phyloP scores from a whole-genome alignment of 495 filamentous ascomycete species.

The Penicillium maclennaniae region DNA sequence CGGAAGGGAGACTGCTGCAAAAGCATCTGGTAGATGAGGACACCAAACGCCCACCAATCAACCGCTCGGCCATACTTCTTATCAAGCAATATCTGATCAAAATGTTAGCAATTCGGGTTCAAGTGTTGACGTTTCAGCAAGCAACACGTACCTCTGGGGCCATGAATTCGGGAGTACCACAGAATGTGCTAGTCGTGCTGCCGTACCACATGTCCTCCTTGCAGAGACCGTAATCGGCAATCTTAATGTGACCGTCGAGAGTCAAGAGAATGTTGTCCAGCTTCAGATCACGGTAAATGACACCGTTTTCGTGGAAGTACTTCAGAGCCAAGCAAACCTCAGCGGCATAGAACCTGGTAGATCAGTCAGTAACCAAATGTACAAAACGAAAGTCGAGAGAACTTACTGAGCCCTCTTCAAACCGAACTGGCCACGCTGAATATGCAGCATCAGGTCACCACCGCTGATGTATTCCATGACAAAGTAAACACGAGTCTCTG shows the following conservation, averaged over 20 bases:
- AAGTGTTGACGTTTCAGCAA: neutral
- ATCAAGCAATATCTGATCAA: slow-evolving; percentile 83
- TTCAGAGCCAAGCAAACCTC: slow-evolving; percentile 97
- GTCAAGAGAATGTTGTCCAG: slow-evolving; percentile 97
- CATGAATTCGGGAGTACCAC: slow-evolving; percentile 99
- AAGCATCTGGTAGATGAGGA: slow-evolving; percentile 99
- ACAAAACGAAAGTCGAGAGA: neutral
- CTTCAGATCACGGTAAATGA: slow-evolving; percentile 99
- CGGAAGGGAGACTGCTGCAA: slow-evolving; percentile 98
- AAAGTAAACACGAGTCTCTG: slow-evolving; percentile 97
- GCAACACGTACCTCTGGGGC: slow-evolving; percentile 76
- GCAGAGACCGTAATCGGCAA: slow-evolving; percentile 97
- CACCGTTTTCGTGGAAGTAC: slow-evolving; percentile 99
- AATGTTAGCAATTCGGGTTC: slow-evolving; percentile 11
- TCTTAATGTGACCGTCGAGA: slow-evolving; percentile 96
- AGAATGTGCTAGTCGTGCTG: slow-evolving; percentile 95
- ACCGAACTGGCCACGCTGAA: slow-evolving; percentile 94
- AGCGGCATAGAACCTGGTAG: slow-evolving; percentile 89
- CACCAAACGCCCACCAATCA: slow-evolving; percentile 99
- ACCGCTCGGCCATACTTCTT: slow-evolving; percentile 99
- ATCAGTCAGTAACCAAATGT: slow-evolving; percentile 1
- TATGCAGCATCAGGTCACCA: slow-evolving; percentile 98
- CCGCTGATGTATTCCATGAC: slow-evolving; percentile 99
- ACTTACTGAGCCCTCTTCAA: slow-evolving; percentile 92
- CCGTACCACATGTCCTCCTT: slow-evolving; percentile 99